Evolutionary conservation across 192 early-diverging fungal genomes (phyloP).

Genomic region (Thoreauomyces humboldtii): DNA sequence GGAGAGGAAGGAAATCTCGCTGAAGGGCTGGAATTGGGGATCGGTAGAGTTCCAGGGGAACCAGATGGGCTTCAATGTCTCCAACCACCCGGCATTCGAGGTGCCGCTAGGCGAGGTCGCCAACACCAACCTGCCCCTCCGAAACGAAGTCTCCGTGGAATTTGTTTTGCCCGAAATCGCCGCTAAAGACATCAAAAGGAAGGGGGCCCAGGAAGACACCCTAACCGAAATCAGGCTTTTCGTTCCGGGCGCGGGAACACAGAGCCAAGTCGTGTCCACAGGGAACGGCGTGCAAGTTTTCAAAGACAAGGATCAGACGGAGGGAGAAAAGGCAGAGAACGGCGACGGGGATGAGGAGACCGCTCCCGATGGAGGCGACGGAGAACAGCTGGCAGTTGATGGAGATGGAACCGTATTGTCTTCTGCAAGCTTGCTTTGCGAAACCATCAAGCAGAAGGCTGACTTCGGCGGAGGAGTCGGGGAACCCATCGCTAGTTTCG

Average conservation of each 20-base stretch:
- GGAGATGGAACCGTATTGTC: constrained; percentile 71
- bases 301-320: constrained; percentile 43
- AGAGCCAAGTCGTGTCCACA: constrained; percentile 52
- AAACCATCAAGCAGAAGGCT: constrained; percentile 86
- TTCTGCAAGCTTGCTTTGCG: constrained; percentile 74
- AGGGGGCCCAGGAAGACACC: constrained; percentile 64
- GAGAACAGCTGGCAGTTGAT: constrained; percentile 41
- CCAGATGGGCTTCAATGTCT: constrained; percentile 76
- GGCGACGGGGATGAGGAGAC: constrained; percentile 40
- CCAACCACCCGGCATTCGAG: constrained; percentile 86
- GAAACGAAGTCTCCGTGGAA: constrained; percentile 92
- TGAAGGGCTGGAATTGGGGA: constrained; percentile 98
- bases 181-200: constrained; percentile 46
- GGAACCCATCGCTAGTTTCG: constrained; percentile 87
- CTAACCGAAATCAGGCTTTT: constrained; percentile 91
- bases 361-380: constrained; percentile 31
- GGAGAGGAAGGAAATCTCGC: constrained; percentile 79
- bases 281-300: constrained; percentile 38
- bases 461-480: constrained; percentile 84
- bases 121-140: constrained; percentile 78
- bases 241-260: constrained; percentile 75
- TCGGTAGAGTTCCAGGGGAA: constrained; percentile 52
- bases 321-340: constrained; percentile 36
- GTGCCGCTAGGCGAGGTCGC: constrained; percentile 84
- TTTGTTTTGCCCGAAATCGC: constrained; percentile 67